phyloP scores from a whole-genome alignment of 371 early-diverging fungal genomes.

The Rhizomucor miehei region DNA sequence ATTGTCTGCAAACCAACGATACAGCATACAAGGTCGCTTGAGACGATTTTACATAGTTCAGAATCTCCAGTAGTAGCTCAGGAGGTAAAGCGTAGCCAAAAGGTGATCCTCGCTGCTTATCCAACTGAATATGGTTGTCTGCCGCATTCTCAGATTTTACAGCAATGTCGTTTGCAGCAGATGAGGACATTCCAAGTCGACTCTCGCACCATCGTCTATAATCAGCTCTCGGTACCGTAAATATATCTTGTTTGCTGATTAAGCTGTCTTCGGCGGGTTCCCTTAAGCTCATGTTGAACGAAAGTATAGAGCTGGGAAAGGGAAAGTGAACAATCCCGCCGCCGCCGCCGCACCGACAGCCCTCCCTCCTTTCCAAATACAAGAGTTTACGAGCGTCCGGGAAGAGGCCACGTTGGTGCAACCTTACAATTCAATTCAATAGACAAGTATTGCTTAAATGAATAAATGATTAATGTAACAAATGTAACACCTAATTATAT shows the following conservation, averaged over 20 bases:
- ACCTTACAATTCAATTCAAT: no score
- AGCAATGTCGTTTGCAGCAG: background rate
- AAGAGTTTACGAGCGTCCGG: no score
- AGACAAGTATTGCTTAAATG: no score
- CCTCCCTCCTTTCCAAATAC: no score
- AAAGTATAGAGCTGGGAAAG: no score
- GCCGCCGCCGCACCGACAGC: no score
- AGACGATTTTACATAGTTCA: slow-evolving; percentile 25
- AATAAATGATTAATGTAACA: no score
- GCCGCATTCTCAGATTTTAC: background rate
- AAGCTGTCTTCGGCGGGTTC: no score
- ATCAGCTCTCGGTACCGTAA: slow-evolving; percentile 8
- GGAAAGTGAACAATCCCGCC: no score
- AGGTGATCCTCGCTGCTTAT: slow-evolving; percentile 2
- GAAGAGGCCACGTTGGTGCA: no score
- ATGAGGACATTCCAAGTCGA: background rate
- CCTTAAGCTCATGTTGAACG: no score
- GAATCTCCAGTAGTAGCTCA: slow-evolving; percentile 46
- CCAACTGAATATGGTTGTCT: background rate
- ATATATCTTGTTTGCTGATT: background rate
- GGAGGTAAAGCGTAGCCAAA: slow-evolving; percentile 33
- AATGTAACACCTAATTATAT: no score
- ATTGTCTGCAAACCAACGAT: slow-evolving; percentile 52
- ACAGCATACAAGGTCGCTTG: slow-evolving; percentile 41
- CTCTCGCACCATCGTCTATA: slow-evolving; percentile 9